Conservation (phyloP, 2,329 filamentous ascomycete species). For the Aspergillus cejpii region DNA sequence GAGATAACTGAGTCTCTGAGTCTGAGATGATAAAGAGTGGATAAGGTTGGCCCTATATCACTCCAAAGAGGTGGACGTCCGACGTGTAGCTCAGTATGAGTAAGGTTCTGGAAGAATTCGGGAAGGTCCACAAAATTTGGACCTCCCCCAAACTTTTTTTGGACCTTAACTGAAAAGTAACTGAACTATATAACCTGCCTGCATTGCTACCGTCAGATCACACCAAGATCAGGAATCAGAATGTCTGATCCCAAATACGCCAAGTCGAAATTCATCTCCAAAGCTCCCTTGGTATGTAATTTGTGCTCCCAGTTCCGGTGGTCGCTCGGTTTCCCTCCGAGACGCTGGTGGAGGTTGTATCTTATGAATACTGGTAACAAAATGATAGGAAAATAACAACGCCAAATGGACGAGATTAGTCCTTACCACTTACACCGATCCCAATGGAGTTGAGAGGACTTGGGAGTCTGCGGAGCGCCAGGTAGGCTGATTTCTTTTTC, state of each 20-base stretch:
- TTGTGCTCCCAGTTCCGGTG: background rate
- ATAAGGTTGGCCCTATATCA: background rate
- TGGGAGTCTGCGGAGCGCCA: slow-evolving; percentile 44
- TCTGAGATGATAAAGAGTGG: no score
- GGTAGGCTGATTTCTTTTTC: slow-evolving; percentile 22
- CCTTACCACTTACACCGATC: slow-evolving; percentile 41
- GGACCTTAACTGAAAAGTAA: no score
- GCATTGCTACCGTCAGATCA: background rate
- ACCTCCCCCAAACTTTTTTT: no score
- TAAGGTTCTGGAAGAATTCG: no score
- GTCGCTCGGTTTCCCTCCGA: no score
- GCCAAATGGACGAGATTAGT: slow-evolving; percentile 41
- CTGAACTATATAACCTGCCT: no score
- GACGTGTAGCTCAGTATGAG: no score
- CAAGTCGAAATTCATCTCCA: slow-evolving; percentile 28
- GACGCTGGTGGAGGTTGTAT: no score
- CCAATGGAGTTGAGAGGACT: slow-evolving; percentile 37
- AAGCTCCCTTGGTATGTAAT: slow-evolving; percentile 30
- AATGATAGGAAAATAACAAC: slow-evolving; percentile 32
- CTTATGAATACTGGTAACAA: background rate
- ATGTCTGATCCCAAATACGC: slow-evolving; percentile 18
- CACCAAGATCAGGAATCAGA: background rate
- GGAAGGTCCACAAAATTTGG: no score
- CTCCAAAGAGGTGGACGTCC: background rate
- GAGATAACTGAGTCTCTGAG: no score